phyloP scores from a whole-genome alignment of 2,329 filamentous ascomycete genomes.

The Aspergillus pseudotamarii region DNA sequence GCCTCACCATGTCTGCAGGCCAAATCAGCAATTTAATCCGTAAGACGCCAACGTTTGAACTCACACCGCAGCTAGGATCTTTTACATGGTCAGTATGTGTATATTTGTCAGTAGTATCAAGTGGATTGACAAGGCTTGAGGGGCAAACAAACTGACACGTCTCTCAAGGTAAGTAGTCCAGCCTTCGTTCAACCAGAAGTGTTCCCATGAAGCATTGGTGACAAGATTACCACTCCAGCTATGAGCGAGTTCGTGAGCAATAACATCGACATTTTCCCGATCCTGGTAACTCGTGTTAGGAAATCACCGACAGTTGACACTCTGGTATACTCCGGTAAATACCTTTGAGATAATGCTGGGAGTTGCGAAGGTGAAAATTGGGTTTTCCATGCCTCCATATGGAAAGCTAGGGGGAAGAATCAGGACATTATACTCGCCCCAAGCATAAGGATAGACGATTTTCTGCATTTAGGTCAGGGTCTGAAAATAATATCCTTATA shows the following conservation, averaged over 20 bases:
- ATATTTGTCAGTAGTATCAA: not conserved
- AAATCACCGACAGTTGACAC: not conserved
- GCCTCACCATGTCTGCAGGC: constrained; percentile 71
- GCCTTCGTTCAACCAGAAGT: constrained; percentile 69
- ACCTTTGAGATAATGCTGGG: constrained; percentile 87
- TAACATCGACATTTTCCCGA: constrained; percentile 90
- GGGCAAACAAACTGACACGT: constrained; percentile 47
- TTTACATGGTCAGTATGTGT: constrained; percentile 18
- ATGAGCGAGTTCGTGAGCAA: constrained; percentile 79
- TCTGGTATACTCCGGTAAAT: not conserved
- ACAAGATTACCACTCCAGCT: constrained; percentile 85
- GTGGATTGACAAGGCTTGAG: not conserved
- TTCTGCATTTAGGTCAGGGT: constrained; percentile 39
- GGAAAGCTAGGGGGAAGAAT: constrained; percentile 89
- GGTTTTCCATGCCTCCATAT: constrained; percentile 84
- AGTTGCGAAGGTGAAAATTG: constrained; percentile 92
- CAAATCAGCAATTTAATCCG: not conserved
- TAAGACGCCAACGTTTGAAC: constrained; percentile 11
- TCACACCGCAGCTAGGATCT: constrained; percentile 47
- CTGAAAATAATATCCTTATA: not conserved
- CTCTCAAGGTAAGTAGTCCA: constrained; percentile 97
- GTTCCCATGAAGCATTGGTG: constrained; percentile 56
- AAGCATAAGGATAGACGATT: constrained; percentile 82
- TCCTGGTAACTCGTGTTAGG: constrained; percentile 47
- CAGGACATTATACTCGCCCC: constrained; percentile 94